Percentiles rank a stretch among this genome's conserved stretches.
Conservation (phyloP, 1,139 yeast genomes). For the Scheffersomyces titani region DNA sequence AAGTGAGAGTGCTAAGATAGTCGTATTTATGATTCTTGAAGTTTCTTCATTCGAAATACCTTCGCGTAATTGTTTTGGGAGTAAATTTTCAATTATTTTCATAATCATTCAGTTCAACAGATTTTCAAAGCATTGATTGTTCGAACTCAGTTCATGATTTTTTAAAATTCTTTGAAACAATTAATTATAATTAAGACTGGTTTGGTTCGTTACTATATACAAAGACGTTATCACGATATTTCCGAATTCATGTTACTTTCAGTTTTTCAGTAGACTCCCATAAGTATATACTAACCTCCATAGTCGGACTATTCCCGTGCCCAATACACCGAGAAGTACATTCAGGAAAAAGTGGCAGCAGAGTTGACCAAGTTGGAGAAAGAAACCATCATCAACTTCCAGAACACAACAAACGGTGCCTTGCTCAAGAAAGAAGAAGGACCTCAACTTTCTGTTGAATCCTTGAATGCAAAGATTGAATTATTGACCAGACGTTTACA, state of each 20-base stretch:
- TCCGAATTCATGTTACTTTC: neutral
- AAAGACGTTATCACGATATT: neutral
- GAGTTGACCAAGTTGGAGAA: constrained; percentile 64
- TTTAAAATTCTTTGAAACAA: neutral
- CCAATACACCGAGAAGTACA: constrained; percentile 74
- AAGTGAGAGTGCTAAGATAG: neutral
- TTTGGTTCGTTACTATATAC: neutral
- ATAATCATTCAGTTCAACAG: neutral
- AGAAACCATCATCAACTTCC: constrained; percentile 59
- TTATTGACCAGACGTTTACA: constrained; percentile 49
- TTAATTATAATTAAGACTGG: neutral
- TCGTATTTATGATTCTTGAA: neutral
- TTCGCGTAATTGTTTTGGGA: neutral
- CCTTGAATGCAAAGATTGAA: constrained; percentile 40
- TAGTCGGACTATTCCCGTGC: constrained; percentile 77
- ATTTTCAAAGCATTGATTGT: neutral
- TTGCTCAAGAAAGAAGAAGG: constrained; percentile 31
- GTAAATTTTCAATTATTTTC: neutral
- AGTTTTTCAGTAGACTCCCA: neutral
- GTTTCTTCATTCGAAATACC: no score
- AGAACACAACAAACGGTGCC: constrained; percentile 48
- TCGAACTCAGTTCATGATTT: neutral
- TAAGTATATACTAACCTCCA: constrained; percentile 20
- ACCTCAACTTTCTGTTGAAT: constrained; percentile 26
- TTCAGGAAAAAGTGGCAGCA: constrained; percentile 73